These are phyloP conservation scores for Acer negundo DNA, from an alignment of 345 rosid genomes.

Conservation along the genomic window DNA sequence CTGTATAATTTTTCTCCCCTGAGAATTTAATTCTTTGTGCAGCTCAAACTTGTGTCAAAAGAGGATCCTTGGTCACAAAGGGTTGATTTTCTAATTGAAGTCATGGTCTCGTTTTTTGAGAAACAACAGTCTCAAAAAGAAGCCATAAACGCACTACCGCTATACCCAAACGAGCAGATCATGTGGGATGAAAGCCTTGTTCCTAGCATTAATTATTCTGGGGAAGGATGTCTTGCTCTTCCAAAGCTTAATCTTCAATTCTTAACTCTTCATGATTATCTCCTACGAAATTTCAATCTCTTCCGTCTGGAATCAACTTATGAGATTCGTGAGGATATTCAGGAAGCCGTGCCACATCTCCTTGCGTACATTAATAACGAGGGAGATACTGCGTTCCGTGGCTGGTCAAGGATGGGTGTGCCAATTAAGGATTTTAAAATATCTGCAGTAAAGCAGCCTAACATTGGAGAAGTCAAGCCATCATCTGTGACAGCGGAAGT, in stretches of 20 bases:
- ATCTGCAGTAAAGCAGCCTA: constrained; percentile 86
- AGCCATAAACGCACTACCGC: constrained; percentile 97
- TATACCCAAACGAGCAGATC: constrained; percentile 97
- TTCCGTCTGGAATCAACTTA: constrained; percentile 98
- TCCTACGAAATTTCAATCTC: constrained; percentile 92
- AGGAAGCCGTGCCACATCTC: constrained; percentile 96
- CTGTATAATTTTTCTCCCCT: neutral
- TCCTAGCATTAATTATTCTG: constrained; percentile 98
- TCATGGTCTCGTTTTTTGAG: constrained; percentile 90
- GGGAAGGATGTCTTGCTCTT: constrained; percentile 99
- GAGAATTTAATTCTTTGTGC: constrained; percentile 24
- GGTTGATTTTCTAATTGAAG: constrained; percentile 87
- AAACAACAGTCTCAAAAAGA: constrained; percentile 96
- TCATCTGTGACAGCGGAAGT: constrained; percentile 81
- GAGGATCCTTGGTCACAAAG: constrained; percentile 89
- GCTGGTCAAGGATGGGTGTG: constrained; percentile 99
- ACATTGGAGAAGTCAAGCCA: constrained; percentile 98
- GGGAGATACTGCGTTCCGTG: constrained; percentile 94
- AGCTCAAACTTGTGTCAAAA: constrained; percentile 87
- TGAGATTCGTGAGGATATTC: constrained; percentile 99
- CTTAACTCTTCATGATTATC: constrained; percentile 95
- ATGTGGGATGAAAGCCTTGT: constrained; percentile 99
- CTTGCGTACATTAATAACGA: constrained; percentile 84
- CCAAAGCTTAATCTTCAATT: constrained; percentile 98
- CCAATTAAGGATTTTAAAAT: constrained; percentile 79